Percentiles rank a stretch among this genome's conserved stretches.
These are phyloP conservation scores for Heterobasidion annosum DNA, from an alignment of 1,284 basidiomycete genomes.

Conservation along the genomic window DNA sequence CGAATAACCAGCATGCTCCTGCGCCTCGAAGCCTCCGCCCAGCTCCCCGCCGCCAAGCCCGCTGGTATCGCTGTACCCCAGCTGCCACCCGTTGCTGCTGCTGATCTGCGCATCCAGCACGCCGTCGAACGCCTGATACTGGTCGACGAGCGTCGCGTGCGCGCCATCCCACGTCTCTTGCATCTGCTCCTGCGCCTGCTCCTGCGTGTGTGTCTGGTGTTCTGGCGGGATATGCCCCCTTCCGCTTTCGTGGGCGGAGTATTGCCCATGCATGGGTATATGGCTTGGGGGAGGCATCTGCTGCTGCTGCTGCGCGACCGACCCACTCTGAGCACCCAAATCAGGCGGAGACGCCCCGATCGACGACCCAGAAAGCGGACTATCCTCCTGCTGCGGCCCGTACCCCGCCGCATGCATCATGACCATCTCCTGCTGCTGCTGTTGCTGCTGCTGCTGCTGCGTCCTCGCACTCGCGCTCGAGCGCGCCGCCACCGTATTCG, in stretches of 20 bases:
- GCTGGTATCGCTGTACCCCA: conserved; percentile 3
- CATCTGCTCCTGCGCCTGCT: background rate
- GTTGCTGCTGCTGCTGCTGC: background rate
- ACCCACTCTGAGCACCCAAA: conserved; percentile 1
- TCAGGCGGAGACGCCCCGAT: conserved; percentile 12
- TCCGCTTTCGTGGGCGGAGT: background rate
- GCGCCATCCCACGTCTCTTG: conserved; percentile 21
- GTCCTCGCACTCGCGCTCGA: conserved; percentile 1
- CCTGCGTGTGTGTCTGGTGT: background rate
- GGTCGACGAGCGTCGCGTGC: conserved; percentile 52
- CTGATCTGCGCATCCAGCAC: conserved; percentile 44
- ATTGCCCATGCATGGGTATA: background rate
- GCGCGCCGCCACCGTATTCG: conserved; percentile 10
- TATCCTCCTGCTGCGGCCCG: background rate
- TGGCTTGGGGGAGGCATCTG: background rate
- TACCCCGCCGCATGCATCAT: background rate
- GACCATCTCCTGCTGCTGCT: background rate
- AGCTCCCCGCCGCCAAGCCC: background rate
- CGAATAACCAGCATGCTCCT: background rate
- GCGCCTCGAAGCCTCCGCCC: background rate
- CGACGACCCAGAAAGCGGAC: conserved; percentile 12
- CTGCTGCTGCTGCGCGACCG: conserved; percentile 1
- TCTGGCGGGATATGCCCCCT: background rate
- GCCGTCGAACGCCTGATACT: conserved; percentile 50
- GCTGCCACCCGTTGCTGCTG: conserved; percentile 2